Evolutionary conservation across 2,329 filamentous ascomycete species (phyloP).

Genomic region (Pyrenophora tritici-repentis): DNA sequence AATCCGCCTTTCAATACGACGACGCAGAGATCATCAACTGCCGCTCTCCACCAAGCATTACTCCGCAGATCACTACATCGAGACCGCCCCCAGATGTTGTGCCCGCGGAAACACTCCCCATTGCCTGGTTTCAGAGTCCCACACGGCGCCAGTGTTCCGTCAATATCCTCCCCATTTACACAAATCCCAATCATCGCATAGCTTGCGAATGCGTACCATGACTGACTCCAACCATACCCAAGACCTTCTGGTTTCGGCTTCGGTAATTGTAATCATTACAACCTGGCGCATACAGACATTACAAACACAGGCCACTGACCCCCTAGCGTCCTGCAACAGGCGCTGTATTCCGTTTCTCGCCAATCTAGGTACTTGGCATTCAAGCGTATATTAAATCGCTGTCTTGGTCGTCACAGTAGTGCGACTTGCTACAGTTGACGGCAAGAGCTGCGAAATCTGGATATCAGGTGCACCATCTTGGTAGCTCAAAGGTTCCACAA

Average conservation of each 20-base stretch:
- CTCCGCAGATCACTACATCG: conserved; percentile 12
- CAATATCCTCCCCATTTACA: conserved; percentile 27
- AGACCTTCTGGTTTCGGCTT: too few species aligned
- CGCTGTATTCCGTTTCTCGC: too few species aligned
- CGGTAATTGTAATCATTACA: conserved; percentile 3
- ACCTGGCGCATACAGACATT: too few species aligned
- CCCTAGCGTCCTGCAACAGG: too few species aligned
- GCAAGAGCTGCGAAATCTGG: not conserved
- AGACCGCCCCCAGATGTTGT: conserved; percentile 15
- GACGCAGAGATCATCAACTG: conserved; percentile 13
- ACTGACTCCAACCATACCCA: not conserved
- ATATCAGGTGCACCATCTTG: conserved; percentile 10
- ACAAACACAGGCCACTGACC: too few species aligned
- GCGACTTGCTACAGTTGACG: not conserved
- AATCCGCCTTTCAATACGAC: conserved; percentile 6
- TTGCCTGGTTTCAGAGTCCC: conserved; percentile 17
- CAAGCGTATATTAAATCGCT: too few species aligned
- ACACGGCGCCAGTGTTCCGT: conserved; percentile 22
- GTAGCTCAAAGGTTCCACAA: conserved; percentile 5
- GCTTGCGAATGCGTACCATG: conserved; percentile 4
- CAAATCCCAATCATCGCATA: conserved; percentile 1
- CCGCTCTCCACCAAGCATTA: conserved; percentile 16
- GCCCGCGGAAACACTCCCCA: conserved; percentile 15
- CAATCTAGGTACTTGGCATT: too few species aligned
- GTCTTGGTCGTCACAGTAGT: not conserved